Evolutionary conservation across 2,329 filamentous ascomycete genomes (phyloP), one percentile per base, ranked within the genome.

Genomic region (Boeremia lycopersici): DNA sequence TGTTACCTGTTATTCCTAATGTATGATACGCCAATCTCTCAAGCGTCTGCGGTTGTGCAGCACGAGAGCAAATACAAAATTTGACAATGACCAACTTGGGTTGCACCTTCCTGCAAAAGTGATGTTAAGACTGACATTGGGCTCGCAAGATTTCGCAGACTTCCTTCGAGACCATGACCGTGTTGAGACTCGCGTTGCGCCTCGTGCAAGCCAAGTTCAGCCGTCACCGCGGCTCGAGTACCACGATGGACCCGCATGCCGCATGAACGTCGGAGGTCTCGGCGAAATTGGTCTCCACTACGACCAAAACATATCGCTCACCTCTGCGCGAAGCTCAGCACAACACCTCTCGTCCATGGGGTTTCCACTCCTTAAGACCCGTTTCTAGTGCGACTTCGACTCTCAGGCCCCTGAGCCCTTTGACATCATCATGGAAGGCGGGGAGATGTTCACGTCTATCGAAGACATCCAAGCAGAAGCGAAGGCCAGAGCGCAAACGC

Each of bases 1-100:
- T 74, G 64, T 67, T 74, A 75, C 75, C 68, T 74, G 64, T 67
- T 74, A 75, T 75, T 74, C 63, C 63, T 76, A 76, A 76, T 76
- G 72, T 75, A 76, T 76, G 67, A 71, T 73, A 71, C 61, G 60
- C 62, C 65, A 60, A 64, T 53, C 55, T 64, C 63, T 64, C 50
- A 30, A 62, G 66, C 65, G 62, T 50, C 69, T 73, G 70, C 56
- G 36, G 56, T 25, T 47, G 46, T 61, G 63, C 67, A 70, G 68
- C 66, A 59, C 56, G 67, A 69, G 69, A 70, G 64, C 68, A 65
- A 70, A 74, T 74, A 71, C 69, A 71, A 65, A 53, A 48, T 63
- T 68, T 65, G 56, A 53, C 56, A 61, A 62, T 36, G 26, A 42
- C 8, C 6, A 59, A 49, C 17, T 30, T 36, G 31, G 41, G 35